A percentile compares a stretch with the other conserved stretches of the same genome.
Evolutionary conservation across 2,329 filamentous ascomycete genomes (phyloP).

Genomic region (Keithomyces neogunnii): DNA sequence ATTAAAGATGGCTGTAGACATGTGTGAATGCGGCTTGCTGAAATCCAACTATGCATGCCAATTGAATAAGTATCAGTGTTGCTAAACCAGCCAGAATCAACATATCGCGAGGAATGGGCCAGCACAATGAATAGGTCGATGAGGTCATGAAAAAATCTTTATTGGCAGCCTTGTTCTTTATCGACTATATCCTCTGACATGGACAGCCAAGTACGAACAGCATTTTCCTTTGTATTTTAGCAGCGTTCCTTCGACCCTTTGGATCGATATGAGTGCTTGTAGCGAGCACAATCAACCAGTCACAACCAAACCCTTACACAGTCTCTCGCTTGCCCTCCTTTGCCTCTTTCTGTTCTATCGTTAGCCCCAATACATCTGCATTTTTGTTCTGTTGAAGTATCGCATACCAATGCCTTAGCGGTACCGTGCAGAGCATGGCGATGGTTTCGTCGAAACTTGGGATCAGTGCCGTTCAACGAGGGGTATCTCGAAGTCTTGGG

Average conservation of each 20-base stretch:
- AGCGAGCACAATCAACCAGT: not conserved
- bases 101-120: not conserved
- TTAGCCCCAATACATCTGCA: conserved; percentile 17
- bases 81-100: not conserved
- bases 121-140: no score
- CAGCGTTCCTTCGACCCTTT: not conserved
- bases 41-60: no score
- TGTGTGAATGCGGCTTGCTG: no score
- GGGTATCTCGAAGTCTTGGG: conserved; percentile 98
- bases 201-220: not conserved
- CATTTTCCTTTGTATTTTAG: not conserved
- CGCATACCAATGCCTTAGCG: conserved; percentile 89
- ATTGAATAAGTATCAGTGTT: no score
- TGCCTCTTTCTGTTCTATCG: conserved; percentile 72
- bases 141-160: not conserved
- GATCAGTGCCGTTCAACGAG: conserved; percentile 96
- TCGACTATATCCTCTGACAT: not conserved
- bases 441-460: conserved; percentile 99
- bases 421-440: conserved; percentile 99
- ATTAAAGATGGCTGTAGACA: no score
- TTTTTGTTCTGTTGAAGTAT: not conserved
- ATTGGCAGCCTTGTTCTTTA: not conserved
- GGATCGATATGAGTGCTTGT: not conserved
- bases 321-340: conserved; percentile 91
- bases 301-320: conserved; percentile 44